Conservation (phyloP, 2,329 filamentous ascomycete species). For the Gyromitra esculenta region DNA sequence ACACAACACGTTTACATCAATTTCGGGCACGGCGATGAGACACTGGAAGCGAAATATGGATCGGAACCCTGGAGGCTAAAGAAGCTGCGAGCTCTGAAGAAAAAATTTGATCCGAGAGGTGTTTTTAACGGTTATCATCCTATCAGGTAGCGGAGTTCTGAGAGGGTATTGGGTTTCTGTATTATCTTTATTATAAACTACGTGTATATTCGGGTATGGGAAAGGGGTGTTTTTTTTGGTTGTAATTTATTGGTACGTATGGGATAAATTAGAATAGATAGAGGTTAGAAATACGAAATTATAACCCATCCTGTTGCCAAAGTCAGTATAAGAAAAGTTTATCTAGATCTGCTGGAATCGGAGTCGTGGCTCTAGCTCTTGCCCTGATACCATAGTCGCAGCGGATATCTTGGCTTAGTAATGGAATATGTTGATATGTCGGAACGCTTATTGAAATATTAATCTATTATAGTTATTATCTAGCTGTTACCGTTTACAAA, state of each 20-base stretch:
- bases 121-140: slow-evolving; percentile 61
- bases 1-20: slow-evolving; percentile 59
- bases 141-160: not conserved
- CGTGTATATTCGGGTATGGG: not conserved
- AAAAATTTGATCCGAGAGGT: slow-evolving; percentile 64
- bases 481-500: not conserved
- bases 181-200: not conserved
- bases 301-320: not conserved
- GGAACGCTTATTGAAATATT: no score
- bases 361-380: no score
- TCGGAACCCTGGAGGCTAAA: slow-evolving; percentile 62
- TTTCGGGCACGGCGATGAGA: slow-evolving; percentile 66
- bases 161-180: not conserved
- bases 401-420: no score
- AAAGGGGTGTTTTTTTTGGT: not conserved
- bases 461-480: not conserved
- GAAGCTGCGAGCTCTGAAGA: slow-evolving; percentile 63
- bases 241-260: not conserved
- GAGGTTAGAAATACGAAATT: not conserved
- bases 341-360: no score
- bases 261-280: not conserved
- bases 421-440: no score
- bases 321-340: not conserved
- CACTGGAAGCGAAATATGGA: slow-evolving; percentile 63
- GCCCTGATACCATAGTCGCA: no score